Base-by-base conservation (phyloP, 2,329 filamentous ascomycete genomes). In the Chaetomium sp. region DNA sequence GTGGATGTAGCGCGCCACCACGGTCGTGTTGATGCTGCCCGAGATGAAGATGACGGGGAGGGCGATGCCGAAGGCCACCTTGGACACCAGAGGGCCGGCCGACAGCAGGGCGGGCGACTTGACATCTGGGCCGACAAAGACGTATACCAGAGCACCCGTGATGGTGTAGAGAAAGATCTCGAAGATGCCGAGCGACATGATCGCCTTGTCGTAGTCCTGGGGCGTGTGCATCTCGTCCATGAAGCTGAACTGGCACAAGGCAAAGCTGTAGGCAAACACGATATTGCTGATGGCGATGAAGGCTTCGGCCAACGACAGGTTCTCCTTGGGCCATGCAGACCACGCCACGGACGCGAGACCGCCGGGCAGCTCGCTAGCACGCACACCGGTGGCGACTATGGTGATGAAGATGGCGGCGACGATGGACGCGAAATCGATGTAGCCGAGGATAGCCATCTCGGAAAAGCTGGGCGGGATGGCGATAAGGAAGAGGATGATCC, bases 31-130 rank as follows among this genome's bases (percentile, higher is more conserved):
- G 74, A 92, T 89, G 21, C 90, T 88, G 57, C 89, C 90, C 0
- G 89, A 89, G 67, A 92, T 87, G 70, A 91, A 83, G 73, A 92
- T 92, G 62, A 89, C 91, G 16, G 89, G 89, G 3, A 90, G 79
- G 0, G 88, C 89, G 67, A 92, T 75, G 31, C 88, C 89, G 71
- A 89, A 92, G 2, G 88, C 88, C 7, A 92, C 76, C 73, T 90
- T 90, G 57, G 85, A 83, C 27, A 91, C 75, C 0, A 82, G 69
- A 1, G 78, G 75, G 1, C 85, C 83, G 10, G 89, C 86, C 0
- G 87, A 89, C 6, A 89, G 83, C 8, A 93, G 81, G 0, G 90
- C 89, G 1, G 90, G 90, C 0, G 86, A 87, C 63, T 81, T 75
- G 27, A 93, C 89, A 0, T 81, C 77, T 1, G 78, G 77, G 29